These are phyloP conservation scores for Flaveria linearis DNA, from an alignment of 129 eudicot species.

Conservation along the genomic window DNA sequence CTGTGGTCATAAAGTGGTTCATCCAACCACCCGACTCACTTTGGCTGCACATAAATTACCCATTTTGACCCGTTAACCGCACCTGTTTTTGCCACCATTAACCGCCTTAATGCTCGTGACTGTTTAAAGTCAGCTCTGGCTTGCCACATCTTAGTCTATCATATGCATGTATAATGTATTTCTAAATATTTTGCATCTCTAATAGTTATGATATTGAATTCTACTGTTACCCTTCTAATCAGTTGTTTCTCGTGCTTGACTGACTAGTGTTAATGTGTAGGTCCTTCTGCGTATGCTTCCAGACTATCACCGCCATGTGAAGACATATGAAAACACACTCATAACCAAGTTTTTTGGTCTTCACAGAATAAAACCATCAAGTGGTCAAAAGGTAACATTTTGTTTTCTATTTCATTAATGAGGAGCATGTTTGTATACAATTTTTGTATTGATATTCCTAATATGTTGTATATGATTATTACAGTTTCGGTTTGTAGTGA, in stretches of 20 bases:
- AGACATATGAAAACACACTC: slow-evolving; percentile 78
- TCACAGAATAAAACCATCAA: slow-evolving; percentile 83
- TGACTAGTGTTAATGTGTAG: slow-evolving; percentile 41
- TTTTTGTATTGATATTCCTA: slow-evolving; percentile 2
- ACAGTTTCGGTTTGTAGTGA: slow-evolving; percentile 96
- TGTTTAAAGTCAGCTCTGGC: neutral
- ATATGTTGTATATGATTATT: slow-evolving; percentile 20
- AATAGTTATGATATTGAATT: neutral
- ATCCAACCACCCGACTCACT: neutral
- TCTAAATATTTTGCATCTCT: neutral
- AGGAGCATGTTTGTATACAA: neutral
- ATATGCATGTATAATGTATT: neutral
- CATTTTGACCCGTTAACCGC: neutral
- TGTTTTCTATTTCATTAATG: neutral
- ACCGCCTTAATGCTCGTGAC: neutral
- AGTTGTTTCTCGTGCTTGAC: slow-evolving; percentile 8
- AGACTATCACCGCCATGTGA: slow-evolving; percentile 75
- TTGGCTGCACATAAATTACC: slow-evolving; percentile 1
- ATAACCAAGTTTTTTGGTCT: slow-evolving; percentile 95
- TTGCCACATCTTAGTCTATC: neutral
- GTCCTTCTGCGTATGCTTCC: slow-evolving; percentile 97
- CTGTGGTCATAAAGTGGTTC: neutral
- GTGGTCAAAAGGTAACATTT: slow-evolving; percentile 87
- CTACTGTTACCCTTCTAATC: neutral
- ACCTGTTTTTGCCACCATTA: neutral